Evolutionary conservation across 1,284 basidiomycete species (phyloP).

Genomic region (Marasmius tenuissimus): DNA sequence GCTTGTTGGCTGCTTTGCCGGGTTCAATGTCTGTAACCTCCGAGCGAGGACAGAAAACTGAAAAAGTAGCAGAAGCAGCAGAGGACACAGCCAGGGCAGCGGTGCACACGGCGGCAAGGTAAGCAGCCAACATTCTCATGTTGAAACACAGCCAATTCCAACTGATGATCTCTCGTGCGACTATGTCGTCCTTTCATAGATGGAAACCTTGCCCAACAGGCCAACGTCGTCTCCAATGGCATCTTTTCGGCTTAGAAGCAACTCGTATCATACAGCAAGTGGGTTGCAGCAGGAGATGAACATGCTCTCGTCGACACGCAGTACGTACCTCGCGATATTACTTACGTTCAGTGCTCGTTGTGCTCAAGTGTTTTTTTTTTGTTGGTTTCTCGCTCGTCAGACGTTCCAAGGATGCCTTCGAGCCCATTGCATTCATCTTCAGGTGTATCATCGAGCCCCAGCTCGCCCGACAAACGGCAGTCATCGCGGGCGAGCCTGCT

Average conservation of each 20-base stretch:
- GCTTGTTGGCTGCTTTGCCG: no score
- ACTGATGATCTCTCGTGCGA: neutral
- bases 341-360: neutral
- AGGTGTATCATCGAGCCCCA: neutral
- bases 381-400: neutral
- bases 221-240: neutral
- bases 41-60: neutral
- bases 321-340: neutral
- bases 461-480: constrained; percentile 1
- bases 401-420: neutral
- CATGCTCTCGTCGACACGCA: neutral
- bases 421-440: neutral
- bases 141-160: neutral
- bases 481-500: constrained; percentile 47
- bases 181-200: neutral
- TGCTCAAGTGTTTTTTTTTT: neutral
- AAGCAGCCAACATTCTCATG: neutral
- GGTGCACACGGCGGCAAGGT: neutral
- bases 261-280: neutral
- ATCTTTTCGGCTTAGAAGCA: neutral
- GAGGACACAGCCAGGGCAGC: neutral
- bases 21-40: neutral
- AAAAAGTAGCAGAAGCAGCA: neutral
- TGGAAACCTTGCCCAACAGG: neutral
- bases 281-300: neutral